Evolutionary conservation across 257 asterid species (phyloP).

Genomic region (Solanum medicagineum): DNA sequence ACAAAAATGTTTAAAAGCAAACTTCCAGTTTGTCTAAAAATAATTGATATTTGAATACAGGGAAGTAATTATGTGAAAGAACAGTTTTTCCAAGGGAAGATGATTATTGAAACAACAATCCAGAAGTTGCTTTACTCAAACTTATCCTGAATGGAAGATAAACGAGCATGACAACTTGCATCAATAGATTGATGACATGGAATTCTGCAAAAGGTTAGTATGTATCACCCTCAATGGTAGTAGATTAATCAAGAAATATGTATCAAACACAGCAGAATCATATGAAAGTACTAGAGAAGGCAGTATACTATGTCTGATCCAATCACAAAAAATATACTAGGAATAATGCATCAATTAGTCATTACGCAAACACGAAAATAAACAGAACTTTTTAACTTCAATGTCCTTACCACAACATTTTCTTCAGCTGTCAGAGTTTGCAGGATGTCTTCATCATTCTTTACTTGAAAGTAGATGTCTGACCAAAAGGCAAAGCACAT

Average conservation of each 20-base stretch:
- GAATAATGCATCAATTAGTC: not conserved
- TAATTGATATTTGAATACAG: not conserved
- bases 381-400: not conserved
- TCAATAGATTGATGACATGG: not conserved
- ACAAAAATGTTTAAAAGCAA: not conserved
- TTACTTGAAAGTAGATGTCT: slow-evolving; percentile 96
- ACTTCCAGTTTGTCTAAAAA: not conserved
- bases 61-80: not conserved
- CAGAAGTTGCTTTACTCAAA: not conserved
- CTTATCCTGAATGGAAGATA: not conserved
- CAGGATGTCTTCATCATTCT: slow-evolving; percentile 84
- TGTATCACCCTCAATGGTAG: not conserved
- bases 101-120: not conserved
- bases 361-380: not conserved
- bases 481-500: slow-evolving; percentile 17
- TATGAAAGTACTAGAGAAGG: not conserved
- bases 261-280: not conserved
- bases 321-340: not conserved
- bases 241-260: not conserved
- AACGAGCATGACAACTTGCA: not conserved
- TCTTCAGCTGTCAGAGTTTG: slow-evolving; percentile 69
- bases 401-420: slow-evolving; percentile 58
- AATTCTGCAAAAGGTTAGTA: not conserved
- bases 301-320: not conserved
- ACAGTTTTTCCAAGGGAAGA: not conserved